These are phyloP conservation scores for Podospora bellae-mahoneyi DNA, from an alignment of 495 filamentous ascomycete genomes.

Conservation along the genomic window DNA sequence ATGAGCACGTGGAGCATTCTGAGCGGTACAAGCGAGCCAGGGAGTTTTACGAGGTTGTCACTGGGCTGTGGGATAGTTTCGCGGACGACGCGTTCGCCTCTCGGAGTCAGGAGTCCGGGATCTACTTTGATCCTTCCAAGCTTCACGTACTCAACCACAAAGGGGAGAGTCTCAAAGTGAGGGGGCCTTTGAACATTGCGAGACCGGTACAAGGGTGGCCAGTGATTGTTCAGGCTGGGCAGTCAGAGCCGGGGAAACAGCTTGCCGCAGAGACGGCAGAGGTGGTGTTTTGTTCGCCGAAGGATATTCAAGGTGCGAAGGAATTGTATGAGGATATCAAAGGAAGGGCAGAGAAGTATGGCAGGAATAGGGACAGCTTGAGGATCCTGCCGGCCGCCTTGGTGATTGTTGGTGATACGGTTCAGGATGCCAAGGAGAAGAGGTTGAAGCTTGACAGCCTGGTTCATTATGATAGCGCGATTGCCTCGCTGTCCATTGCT, in stretches of 20 bases:
- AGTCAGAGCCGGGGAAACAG: constrained; percentile 52
- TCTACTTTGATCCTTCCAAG: constrained; percentile 48
- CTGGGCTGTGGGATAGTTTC: constrained; percentile 55
- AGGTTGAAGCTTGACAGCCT: constrained; percentile 49
- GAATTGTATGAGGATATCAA: constrained; percentile 54
- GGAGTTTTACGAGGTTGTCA: constrained; percentile 57
- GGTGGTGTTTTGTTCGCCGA: constrained; percentile 47
- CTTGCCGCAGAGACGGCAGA: constrained; percentile 55
- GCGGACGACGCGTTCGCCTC: constrained; percentile 51
- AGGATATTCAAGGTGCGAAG: constrained; percentile 44
- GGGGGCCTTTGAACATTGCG: constrained; percentile 53
- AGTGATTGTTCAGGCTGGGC: constrained; percentile 54
- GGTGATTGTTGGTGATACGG: constrained; percentile 40
- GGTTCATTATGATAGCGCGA: constrained; percentile 55
- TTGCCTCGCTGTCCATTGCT: constrained; percentile 51
- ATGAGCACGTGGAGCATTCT: constrained; percentile 54
- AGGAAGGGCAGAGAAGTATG: constrained; percentile 42
- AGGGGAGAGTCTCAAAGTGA: constrained; percentile 46
- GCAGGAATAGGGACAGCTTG: constrained; percentile 42
- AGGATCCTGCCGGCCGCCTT: constrained; percentile 55
- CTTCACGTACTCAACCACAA: constrained; percentile 50
- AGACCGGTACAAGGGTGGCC: constrained; percentile 55
- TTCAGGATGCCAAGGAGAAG: constrained; percentile 50
- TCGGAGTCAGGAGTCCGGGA: constrained; percentile 45
- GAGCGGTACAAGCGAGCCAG: constrained; percentile 58